These are phyloP conservation scores for Globisporangium radiosum DNA, from an alignment of 352 stramenopile species.

Conservation along the genomic window DNA sequence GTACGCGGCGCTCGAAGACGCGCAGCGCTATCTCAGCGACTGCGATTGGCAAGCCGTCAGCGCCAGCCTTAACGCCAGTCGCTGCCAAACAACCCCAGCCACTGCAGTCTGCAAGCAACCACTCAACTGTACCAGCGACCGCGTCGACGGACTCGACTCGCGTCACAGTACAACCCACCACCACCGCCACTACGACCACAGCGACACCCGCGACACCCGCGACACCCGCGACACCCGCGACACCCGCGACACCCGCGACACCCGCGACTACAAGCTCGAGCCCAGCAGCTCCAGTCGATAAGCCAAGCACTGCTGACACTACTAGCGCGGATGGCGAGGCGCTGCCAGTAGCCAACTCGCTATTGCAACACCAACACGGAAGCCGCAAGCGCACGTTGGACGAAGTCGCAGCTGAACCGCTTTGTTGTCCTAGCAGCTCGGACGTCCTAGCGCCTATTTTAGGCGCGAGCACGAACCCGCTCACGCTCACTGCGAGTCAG, in stretches of 20 bases:
- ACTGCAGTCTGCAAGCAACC: background rate
- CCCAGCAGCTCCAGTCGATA: background rate
- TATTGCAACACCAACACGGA: background rate
- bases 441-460: no score
- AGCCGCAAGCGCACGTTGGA: background rate
- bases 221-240: no score
- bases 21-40: no score
- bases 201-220: background rate
- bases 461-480: background rate
- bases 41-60: no score
- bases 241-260: no score
- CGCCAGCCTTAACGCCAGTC: no score
- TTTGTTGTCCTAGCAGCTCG: no score
- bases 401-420: no score
- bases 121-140: background rate
- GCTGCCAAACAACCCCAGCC: no score
- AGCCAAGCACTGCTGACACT: constrained; percentile 13
- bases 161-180: no score
- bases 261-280: background rate
- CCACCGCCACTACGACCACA: no score
- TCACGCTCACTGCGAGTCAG: constrained; percentile 27
- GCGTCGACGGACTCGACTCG: background rate
- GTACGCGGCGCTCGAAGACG: no score
- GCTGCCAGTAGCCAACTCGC: background rate
- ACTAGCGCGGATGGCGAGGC: constrained; percentile 9